Evolutionary conservation across 2,329 filamentous ascomycete genomes (phyloP).

Genomic region (Diplocarpon mali): DNA sequence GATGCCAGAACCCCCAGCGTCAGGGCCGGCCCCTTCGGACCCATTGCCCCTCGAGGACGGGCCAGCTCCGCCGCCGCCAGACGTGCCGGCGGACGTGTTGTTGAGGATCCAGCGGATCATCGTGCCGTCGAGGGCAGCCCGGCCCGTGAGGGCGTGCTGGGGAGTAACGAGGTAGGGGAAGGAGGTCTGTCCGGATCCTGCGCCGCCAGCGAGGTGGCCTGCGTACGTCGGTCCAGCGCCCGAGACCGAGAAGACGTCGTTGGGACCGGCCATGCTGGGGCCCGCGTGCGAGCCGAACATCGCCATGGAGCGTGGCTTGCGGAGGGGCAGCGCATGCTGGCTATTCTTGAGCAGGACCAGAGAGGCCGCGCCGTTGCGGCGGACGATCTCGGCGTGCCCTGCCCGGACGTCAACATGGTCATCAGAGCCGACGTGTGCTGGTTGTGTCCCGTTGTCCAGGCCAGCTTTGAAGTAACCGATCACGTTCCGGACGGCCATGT

Average conservation of each 20-base stretch:
- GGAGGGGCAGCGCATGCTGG: conserved; percentile 38
- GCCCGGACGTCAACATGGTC: conserved; percentile 43
- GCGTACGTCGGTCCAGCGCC: background rate
- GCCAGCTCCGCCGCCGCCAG: too few relatives aligned
- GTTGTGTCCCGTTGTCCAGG: conserved; percentile 28
- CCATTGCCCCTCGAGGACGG: too few relatives aligned
- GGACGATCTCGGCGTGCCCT: conserved; percentile 39
- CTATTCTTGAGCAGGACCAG: conserved; percentile 54
- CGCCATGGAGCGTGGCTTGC: conserved; percentile 38
- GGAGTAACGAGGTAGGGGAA: conserved; percentile 40
- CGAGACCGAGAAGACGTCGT: background rate
- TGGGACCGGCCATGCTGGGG: background rate
- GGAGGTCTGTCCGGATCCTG: conserved; percentile 36
- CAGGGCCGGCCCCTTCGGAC: too few relatives aligned
- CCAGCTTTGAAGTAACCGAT: conserved; percentile 45
- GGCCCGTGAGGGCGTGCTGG: conserved; percentile 41
- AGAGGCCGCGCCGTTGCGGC: conserved; percentile 36
- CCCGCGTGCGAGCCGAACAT: conserved; percentile 50
- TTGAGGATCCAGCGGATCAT: conserved; percentile 48
- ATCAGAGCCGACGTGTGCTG: conserved; percentile 39
- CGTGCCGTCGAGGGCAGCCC: conserved; percentile 43
- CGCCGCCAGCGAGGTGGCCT: conserved; percentile 12
- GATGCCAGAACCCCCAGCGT: too few relatives aligned
- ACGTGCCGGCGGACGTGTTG: conserved; percentile 13
- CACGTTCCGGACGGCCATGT: conserved; percentile 54